phyloP scores from a whole-genome alignment of 192 early-diverging fungal genomes.

The Mortierella antarctica region DNA sequence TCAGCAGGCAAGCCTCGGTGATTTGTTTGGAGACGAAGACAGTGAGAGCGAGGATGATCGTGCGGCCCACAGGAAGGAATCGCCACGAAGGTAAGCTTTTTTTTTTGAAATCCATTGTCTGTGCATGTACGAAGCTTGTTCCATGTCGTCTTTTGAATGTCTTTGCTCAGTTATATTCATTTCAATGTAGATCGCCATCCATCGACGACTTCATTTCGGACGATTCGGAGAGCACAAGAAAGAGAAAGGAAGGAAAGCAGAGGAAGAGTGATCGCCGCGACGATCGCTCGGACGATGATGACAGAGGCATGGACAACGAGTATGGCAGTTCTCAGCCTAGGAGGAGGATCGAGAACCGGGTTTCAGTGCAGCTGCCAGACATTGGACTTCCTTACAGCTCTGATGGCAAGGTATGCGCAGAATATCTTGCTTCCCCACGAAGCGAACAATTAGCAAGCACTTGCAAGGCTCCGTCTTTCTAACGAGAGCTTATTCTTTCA shows the following conservation, averaged over 20 bases:
- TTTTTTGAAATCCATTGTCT: too few species aligned
- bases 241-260: constrained; percentile 38
- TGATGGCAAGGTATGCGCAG: constrained; percentile 31
- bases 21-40: constrained; percentile 42
- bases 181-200: constrained; percentile 27
- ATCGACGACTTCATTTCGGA: constrained; percentile 35
- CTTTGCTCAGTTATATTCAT: neutral
- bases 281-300: constrained; percentile 33
- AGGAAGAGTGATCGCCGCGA: constrained; percentile 19
- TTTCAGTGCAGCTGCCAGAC: constrained; percentile 31
- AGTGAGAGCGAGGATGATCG: constrained; percentile 33
- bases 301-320: constrained; percentile 26
- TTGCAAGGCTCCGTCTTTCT: too few species aligned
- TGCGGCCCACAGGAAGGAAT: neutral
- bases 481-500: neutral
- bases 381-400: constrained; percentile 45
- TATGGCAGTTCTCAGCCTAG: constrained; percentile 18
- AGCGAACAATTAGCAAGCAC: too few species aligned
- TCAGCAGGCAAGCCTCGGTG: constrained; percentile 10
- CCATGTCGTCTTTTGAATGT: too few species aligned
- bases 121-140: too few species aligned
- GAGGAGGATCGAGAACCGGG: constrained; percentile 35
- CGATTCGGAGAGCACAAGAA: constrained; percentile 27
- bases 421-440: neutral
- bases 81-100: constrained; percentile 26